Evolutionary conservation across 306 rosid genomes (phyloP).

Genomic region (Vigna mungo): DNA sequence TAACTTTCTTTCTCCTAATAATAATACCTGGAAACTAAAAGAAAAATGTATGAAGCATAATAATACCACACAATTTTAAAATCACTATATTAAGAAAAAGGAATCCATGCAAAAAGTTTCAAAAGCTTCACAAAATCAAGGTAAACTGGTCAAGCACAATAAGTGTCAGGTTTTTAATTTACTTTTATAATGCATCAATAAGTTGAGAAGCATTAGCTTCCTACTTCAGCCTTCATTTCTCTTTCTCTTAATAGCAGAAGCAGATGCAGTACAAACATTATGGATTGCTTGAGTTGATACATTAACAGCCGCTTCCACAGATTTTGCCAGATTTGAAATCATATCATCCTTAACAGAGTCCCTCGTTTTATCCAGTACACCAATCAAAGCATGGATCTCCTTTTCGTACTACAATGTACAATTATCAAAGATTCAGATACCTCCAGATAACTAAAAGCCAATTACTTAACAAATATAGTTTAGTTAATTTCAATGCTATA

Average conservation of each 20-base stretch:
- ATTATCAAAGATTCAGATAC: slow-evolving; percentile 5
- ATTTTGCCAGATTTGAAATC: slow-evolving; percentile 57
- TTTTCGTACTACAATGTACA: slow-evolving; percentile 65
- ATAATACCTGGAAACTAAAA: background rate
- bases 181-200: background rate
- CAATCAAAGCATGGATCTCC: slow-evolving; percentile 47
- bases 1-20: background rate
- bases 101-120: slow-evolving; percentile 13
- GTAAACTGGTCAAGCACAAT: slow-evolving; percentile 7
- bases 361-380: slow-evolving; percentile 60
- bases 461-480: slow-evolving; percentile 21
- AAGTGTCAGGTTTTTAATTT: background rate
- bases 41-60: background rate
- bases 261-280: slow-evolving; percentile 38
- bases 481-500: background rate
- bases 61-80: background rate
- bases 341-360: slow-evolving; percentile 50
- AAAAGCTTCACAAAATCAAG: slow-evolving; percentile 5
- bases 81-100: slow-evolving; percentile 2
- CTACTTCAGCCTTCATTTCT: slow-evolving; percentile 34
- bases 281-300: slow-evolving; percentile 49
- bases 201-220: slow-evolving; percentile 22
- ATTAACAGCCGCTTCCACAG: slow-evolving; percentile 58
- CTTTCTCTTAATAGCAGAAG: slow-evolving; percentile 54
- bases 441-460: slow-evolving; percentile 25